These are phyloP conservation scores for Monilinia laxa DNA, from an alignment of 2,329 filamentous ascomycete genomes.

Conservation along the genomic window DNA sequence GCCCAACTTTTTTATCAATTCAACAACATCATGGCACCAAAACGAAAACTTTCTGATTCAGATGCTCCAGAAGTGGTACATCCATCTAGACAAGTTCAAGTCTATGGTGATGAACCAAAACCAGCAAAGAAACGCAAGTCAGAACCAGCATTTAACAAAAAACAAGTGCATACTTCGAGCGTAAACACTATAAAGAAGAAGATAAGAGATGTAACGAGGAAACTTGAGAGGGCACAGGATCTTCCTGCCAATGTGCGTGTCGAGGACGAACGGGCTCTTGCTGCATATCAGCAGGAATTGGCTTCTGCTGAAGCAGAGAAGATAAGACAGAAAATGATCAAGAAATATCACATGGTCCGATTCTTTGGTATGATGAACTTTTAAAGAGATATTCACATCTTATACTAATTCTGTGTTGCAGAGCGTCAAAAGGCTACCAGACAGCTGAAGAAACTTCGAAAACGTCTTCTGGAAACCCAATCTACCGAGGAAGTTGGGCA, in stretches of 20 bases:
- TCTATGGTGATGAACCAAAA: slow-evolving; percentile 36
- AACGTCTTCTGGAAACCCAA: slow-evolving; percentile 53
- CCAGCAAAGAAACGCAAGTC: slow-evolving; percentile 38
- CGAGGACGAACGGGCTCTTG: slow-evolving; percentile 71
- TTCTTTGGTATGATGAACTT: slow-evolving; percentile 66
- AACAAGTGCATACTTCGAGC: slow-evolving; percentile 40
- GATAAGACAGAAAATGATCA: slow-evolving; percentile 67
- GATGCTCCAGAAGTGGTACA: slow-evolving; percentile 36
- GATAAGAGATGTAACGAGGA: slow-evolving; percentile 66
- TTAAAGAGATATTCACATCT: not conserved
- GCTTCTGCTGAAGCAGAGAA: slow-evolving; percentile 58
- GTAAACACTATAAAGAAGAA: slow-evolving; percentile 68
- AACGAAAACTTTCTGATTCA: slow-evolving; percentile 35
- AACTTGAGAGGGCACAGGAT: slow-evolving; percentile 59
- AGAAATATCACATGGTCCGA: slow-evolving; percentile 77
- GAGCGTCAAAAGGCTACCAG: slow-evolving; percentile 72
- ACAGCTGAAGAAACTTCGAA: slow-evolving; percentile 62
- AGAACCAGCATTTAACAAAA: slow-evolving; percentile 35
- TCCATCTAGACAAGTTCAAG: slow-evolving; percentile 38
- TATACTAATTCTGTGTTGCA: slow-evolving; percentile 39
- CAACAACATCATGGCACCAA: slow-evolving; percentile 36
- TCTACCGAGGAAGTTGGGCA: slow-evolving; percentile 52
- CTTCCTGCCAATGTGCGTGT: slow-evolving; percentile 67
- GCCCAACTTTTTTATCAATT: slow-evolving; percentile 1
- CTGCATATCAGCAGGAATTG: slow-evolving; percentile 64